Evolutionary conservation across 2,329 filamentous ascomycete genomes (phyloP).

Genomic region (Calonectria crousiana): DNA sequence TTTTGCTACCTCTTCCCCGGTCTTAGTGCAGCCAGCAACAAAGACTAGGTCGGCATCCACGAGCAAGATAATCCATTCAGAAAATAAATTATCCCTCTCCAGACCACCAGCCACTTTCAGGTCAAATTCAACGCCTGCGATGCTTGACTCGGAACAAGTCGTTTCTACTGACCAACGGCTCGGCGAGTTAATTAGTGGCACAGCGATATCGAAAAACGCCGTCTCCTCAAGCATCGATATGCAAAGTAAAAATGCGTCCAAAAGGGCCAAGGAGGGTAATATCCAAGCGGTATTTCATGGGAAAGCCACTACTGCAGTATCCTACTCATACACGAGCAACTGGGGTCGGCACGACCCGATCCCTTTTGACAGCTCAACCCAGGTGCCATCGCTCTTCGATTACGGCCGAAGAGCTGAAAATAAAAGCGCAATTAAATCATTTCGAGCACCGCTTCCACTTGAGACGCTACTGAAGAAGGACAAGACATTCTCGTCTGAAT

Average conservation of each 20-base stretch:
- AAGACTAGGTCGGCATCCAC: neutral
- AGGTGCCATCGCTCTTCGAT: slow-evolving; percentile 5
- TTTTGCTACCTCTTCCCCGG: neutral
- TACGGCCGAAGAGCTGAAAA: neutral
- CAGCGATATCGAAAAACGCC: neutral
- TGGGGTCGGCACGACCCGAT: slow-evolving; percentile 17
- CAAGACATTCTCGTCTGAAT: neutral
- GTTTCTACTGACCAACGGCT: neutral
- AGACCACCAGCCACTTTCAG: neutral
- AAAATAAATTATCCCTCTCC: neutral
- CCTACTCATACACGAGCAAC: neutral
- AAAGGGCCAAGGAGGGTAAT: neutral
- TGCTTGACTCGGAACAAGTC: too few species aligned
- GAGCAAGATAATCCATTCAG: neutral
- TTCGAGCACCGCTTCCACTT: neutral
- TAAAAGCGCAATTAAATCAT: neutral
- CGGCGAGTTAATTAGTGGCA: neutral
- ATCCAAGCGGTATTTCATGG: neutral
- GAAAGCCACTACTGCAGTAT: neutral
- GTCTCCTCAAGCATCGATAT: neutral
- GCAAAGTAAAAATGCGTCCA: neutral
- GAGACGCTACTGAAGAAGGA: neutral
- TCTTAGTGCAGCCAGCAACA: neutral
- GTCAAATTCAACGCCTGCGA: neutral
- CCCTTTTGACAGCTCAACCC: neutral